Evolutionary conservation across 371 early-diverging fungal species (phyloP).

Genomic region (Circinella minor): DNA sequence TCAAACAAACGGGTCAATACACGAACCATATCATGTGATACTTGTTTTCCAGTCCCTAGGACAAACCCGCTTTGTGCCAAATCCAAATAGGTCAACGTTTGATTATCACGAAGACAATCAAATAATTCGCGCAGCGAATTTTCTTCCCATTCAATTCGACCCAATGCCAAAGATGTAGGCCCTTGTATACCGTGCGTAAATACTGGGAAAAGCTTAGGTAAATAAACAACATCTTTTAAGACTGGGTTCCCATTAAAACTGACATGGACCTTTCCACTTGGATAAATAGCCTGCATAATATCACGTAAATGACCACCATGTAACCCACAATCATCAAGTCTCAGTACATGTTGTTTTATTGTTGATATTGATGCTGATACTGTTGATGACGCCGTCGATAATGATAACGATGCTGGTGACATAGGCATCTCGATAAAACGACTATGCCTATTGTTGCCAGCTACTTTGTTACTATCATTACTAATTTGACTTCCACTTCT

Average conservation of each 20-base stretch:
- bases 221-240: slow-evolving; percentile 36
- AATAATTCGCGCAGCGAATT: slow-evolving; percentile 41
- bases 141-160: slow-evolving; percentile 49
- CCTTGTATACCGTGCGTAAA: slow-evolving; percentile 39
- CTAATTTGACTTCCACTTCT: background rate
- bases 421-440: too few relatives aligned
- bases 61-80: slow-evolving; percentile 33
- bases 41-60: slow-evolving; percentile 17
- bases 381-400: too few relatives aligned
- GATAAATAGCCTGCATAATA: slow-evolving; percentile 32
- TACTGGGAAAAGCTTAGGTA: slow-evolving; percentile 42
- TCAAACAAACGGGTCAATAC: slow-evolving; percentile 42
- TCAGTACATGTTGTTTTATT: slow-evolving; percentile 24
- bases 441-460: too few relatives aligned
- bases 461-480: slow-evolving; percentile 1
- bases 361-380: too few relatives aligned
- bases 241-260: slow-evolving; percentile 40
- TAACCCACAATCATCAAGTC: slow-evolving; percentile 32
- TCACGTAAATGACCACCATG: slow-evolving; percentile 38
- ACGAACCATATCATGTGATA: slow-evolving; percentile 39
- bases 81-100: slow-evolving; percentile 26
- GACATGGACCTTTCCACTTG: slow-evolving; percentile 40
- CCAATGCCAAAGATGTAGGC: slow-evolving; percentile 38
- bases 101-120: slow-evolving; percentile 43
- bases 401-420: too few relatives aligned